Conservation (phyloP, 1,284 basidiomycete genomes). For the Austroboletus olivaceoglutinosus region DNA sequence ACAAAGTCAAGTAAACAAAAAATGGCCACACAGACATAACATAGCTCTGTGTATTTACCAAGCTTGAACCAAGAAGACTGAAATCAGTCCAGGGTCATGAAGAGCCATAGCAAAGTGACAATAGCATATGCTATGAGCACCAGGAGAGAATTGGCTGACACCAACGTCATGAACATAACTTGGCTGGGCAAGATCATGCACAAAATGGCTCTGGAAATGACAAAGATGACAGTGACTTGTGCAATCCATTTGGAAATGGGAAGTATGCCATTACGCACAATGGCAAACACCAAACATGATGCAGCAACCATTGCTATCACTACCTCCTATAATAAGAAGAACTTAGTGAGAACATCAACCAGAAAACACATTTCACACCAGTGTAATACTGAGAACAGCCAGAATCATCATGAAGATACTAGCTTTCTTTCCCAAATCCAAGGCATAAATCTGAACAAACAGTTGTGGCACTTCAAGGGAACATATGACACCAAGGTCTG, state of each 20-base stretch:
- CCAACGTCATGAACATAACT: constrained; percentile 82
- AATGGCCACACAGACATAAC: constrained; percentile 62
- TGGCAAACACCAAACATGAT: constrained; percentile 83
- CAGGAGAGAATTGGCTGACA: constrained; percentile 78
- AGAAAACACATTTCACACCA: constrained; percentile 46
- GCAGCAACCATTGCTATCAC: not conserved
- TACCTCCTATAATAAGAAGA: not conserved
- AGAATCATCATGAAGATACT: constrained; percentile 83
- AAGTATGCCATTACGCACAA: constrained; percentile 86
- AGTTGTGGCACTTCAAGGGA: constrained; percentile 78
- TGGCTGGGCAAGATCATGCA: constrained; percentile 84
- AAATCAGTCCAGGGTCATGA: constrained; percentile 74
- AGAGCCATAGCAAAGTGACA: constrained; percentile 68
- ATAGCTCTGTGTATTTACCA: constrained; percentile 61
- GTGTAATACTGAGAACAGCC: constrained; percentile 72
- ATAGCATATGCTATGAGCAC: constrained; percentile 82
- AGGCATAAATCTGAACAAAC: constrained; percentile 80
- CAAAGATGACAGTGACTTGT: constrained; percentile 72
- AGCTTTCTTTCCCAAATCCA: constrained; percentile 73
- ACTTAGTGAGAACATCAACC: not conserved
- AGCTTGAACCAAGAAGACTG: constrained; percentile 67
- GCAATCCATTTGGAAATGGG: constrained; percentile 81
- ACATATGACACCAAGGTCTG: constrained; percentile 71
- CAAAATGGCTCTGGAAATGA: constrained; percentile 68
- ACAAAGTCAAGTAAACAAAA: constrained; percentile 75